Base-by-base conservation (phyloP, 352 stramenopile species). In the Globisporangium barbulae region DNA sequence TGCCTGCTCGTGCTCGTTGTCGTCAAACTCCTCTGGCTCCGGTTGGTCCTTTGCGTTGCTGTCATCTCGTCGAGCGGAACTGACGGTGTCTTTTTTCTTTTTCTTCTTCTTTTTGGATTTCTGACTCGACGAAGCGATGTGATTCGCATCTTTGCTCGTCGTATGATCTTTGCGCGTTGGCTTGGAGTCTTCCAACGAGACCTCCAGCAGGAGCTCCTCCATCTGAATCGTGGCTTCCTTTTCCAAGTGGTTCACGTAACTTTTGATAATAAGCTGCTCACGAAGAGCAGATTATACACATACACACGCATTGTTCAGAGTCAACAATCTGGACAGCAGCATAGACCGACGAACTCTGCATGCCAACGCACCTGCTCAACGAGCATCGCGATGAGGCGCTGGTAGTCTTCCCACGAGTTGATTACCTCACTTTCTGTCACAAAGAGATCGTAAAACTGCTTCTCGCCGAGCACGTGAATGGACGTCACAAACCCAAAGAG, bases 371-470 rank as follows among this genome's bases (percentile, higher is more conserved):
- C 79, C 74, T 90, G 81, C 63, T 94, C 86, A 17, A 94, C 76
- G 15, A 94, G 69, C 82, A 94, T 94, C 19, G 77, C 86, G n/a
- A 94, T 91, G 25, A 94, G 65, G 0, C 77, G 72, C 67, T 94
- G 74, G 54, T 93, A 94, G 59, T 93, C 85, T 59, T 83, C 78
- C 86, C 86, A 94, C 10, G 82, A 83, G 64, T 79, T 91, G 55
- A 94, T 89, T 13, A 79, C 78, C 50, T 93, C 82, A 61, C 83
- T 92, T 72, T 94, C 86, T 10, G 64, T 66, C 58, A 94, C 79
- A 59, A 94, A 94, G 17, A 94, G 65, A 7, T 79, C 73, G 47
- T 70, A 74, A 42, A 94, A 94, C 42, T 89, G 82, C 47, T 61
- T 68, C 31, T 89, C 79, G 10, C 65, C 84, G 1, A 94, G 72